Base-by-base conservation (phyloP, 352 stramenopile species). In the Globisporangium camurandrum region DNA sequence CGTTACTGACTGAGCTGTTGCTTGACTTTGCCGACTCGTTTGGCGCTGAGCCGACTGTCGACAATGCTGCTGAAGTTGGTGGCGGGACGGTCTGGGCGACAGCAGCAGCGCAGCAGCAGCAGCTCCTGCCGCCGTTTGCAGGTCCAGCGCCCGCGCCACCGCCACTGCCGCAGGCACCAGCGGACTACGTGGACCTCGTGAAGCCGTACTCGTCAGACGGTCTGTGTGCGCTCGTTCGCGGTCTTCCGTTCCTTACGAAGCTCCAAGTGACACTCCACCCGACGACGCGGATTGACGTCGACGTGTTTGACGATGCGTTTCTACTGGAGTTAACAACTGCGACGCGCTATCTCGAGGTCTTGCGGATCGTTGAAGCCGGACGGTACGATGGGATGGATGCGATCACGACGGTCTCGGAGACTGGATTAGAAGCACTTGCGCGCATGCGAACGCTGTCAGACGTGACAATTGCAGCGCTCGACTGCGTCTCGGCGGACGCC, bases 241-340 rank as follows among this genome's bases (percentile, higher is more conserved):
- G 67, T 0, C 28, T 76, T 14, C 67, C 67, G 22, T 73, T 62
- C 42, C 49, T 75, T 33, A 59, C 53, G 4, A 55, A 50, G 1
- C 45, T 72, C 23, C 69, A 75, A 34, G 63, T 77, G 3, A 67
- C 62, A 28, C 24, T 75, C 16, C 67, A 74, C 33, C 64, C 67
- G 20, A 56, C 54, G 0, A 26, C 52, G 6, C 62, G 64, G 26
- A 70, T 77, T 34, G 55, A 77, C 27, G 47, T 75, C 5, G 56
- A 67, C 37, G 46, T 77, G 3, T 77, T 77, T 34, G 63, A 62
- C 37, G 65, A 77, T 24, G 19, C 49, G 22, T 73, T 77, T n/a
- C 40, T 71, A 19, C 40, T 40, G 3, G 42, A 62, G 17, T n/a
- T 77, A 1, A 50, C 59, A 0, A 48, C 51, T 17, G 54, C 54